Evolutionary conservation across 768 basidiomycete genomes (phyloP).

Genomic region (Tubosaeta brunneosetosa): DNA sequence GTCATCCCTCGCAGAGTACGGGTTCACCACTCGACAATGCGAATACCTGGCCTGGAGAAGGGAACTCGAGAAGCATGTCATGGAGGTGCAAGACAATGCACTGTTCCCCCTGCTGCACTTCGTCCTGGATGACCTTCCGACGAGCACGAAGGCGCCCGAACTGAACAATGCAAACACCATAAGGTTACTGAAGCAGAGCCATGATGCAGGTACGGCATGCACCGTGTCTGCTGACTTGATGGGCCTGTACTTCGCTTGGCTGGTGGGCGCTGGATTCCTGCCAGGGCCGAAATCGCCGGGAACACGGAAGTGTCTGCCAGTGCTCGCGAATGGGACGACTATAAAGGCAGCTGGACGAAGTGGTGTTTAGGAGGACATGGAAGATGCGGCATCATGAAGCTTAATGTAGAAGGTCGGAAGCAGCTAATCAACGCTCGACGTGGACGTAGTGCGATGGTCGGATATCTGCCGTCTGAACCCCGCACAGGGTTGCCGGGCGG

Average conservation of each 20-base stretch:
- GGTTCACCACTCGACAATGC: constrained; percentile 70
- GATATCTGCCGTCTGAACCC: neutral
- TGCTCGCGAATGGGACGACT: constrained; percentile 33
- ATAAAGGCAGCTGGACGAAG: constrained; percentile 69
- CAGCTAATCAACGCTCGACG: neutral
- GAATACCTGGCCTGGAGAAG: constrained; percentile 93
- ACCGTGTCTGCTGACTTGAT: constrained; percentile 76
- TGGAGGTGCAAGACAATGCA: constrained; percentile 93
- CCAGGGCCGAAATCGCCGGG: constrained; percentile 42
- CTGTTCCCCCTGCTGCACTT: constrained; percentile 96
- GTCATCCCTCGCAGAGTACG: constrained; percentile 67
- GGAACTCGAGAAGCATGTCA: constrained; percentile 90
- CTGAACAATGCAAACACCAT: constrained; percentile 82
- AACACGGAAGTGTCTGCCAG: constrained; percentile 47
- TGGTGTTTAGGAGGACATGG: constrained; percentile 37
- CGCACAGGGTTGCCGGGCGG: neutral
- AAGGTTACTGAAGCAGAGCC: constrained; percentile 46
- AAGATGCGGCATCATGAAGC: neutral
- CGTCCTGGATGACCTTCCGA: constrained; percentile 94
- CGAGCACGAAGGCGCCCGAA: constrained; percentile 90
- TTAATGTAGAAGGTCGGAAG: neutral
- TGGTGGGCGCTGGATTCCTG: constrained; percentile 81
- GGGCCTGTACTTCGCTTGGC: constrained; percentile 90
- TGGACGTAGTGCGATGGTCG: neutral
- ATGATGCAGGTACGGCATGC: constrained; percentile 32